Base-by-base conservation (phyloP, 2,329 filamentous ascomycete genomes). In the Colletotrichum cordylinicola region DNA sequence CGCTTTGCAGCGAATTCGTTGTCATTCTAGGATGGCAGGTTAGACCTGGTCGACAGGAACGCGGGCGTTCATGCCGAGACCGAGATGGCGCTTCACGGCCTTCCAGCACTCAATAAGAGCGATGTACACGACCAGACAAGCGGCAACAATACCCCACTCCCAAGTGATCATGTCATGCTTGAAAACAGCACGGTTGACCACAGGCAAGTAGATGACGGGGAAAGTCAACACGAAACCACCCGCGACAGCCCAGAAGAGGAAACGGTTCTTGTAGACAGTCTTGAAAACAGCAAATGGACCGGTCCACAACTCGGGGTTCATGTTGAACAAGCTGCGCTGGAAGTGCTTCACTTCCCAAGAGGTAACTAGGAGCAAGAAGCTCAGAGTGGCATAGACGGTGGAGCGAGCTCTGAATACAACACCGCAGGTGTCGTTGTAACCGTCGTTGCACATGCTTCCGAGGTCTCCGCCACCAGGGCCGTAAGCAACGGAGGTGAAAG, bases 301-400 rank as follows among this genome's bases (percentile, higher is more conserved):
- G 5, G 79, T 79, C 84, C 87, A 90, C 39, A 86, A 82, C 77
- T 88, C 86, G 1, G 88, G 87, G 75, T 92, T 87, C 90, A 94
- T 93, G 79, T 89, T 88, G 84, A 95, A 95, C 79, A 95, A 88
- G 24, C 91, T 93, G 61, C 92, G 90, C 18, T 91, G 91, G 83
- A 94, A 93, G 79, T 94, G 91, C 82, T 94, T 92, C 80, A 94
- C 92, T 83, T 95, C 93, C 93, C 93, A 95, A 0, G 93, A 92
- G 0, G 93, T 92, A 72, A 94, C 89, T 8, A 95, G 86, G 8
- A 94, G 87, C 64, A 92, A 86, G 86, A 93, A 94, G 56, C 92
- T 94, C 56, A 95, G 83, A 8, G 91, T 93, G 1, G 93, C 91
- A 81, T 94, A 95, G 6, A 92, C 93, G 1, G 93, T 92, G 0